These are phyloP conservation scores for Corchorus capsularis DNA, from an alignment of 345 rosid genomes.

Conservation along the genomic window DNA sequence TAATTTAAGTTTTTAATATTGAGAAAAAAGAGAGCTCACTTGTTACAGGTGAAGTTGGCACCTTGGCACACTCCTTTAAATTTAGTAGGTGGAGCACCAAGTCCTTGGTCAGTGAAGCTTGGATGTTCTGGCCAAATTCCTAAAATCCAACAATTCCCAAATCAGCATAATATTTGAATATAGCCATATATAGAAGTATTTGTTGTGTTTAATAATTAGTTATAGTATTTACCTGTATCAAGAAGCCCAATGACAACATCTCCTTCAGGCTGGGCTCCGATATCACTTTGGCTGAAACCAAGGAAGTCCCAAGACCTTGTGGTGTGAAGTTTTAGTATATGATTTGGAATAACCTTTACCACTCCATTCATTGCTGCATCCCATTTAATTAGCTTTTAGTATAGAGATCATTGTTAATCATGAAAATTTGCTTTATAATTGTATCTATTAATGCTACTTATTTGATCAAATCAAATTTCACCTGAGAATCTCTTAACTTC, in stretches of 20 bases:
- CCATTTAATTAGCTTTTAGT: not conserved
- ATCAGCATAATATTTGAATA: not conserved
- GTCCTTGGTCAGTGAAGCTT: constrained; percentile 29
- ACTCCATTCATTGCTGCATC: constrained; percentile 34
- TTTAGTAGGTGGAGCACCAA: constrained; percentile 35
- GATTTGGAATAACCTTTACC: constrained; percentile 37
- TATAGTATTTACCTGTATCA: constrained; percentile 20
- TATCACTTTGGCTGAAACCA: constrained; percentile 14
- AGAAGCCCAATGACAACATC: constrained; percentile 27
- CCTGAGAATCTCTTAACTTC: constrained; percentile 41
- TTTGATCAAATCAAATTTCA: not conserved
- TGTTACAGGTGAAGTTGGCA: constrained; percentile 47
- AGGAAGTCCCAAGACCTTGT: constrained; percentile 42
- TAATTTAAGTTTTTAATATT: not conserved
- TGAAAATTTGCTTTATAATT: not conserved
- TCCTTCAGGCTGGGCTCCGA: constrained; percentile 12
- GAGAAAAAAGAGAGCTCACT: constrained; percentile 27
- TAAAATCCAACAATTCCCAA: not conserved
- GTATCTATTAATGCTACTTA: not conserved
- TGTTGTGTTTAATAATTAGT: not conserved
- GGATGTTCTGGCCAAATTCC: constrained; percentile 38
- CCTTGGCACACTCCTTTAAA: constrained; percentile 37
- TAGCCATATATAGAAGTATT: not conserved
- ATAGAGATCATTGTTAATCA: not conserved
- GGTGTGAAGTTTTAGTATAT: constrained; percentile 28